These are phyloP conservation scores for Pseudozyma sp. DNA, from an alignment of 1,284 basidiomycete genomes.

Conservation along the genomic window DNA sequence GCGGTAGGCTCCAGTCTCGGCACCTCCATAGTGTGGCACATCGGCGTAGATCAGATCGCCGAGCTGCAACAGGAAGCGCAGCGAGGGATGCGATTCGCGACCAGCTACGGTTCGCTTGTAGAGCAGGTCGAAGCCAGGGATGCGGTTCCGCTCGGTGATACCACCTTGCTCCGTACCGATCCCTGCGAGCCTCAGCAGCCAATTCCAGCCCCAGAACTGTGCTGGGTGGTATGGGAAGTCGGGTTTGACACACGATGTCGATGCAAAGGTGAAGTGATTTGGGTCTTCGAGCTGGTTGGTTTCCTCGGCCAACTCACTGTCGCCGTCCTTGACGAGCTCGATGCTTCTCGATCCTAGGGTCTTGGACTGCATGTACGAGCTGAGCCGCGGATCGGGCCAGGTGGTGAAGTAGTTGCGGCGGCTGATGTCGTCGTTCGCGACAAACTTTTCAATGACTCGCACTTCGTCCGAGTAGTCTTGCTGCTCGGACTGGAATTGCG, in stretches of 20 bases:
- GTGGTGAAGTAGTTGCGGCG: constrained; percentile 71
- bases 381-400: constrained; percentile 71
- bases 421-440: constrained; percentile 39
- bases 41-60: constrained; percentile 80
- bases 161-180: constrained; percentile 58
- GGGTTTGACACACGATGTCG: constrained; percentile 67
- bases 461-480: constrained; percentile 45
- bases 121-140: constrained; percentile 78
- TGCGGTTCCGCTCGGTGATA: constrained; percentile 69
- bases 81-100: constrained; percentile 52
- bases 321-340: constrained; percentile 4
- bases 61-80: constrained; percentile 69
- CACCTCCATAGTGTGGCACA: constrained; percentile 72
- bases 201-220: constrained; percentile 67
- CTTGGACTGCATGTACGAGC: constrained; percentile 54
- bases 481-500: constrained; percentile 51
- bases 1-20: constrained; percentile 53
- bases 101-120: constrained; percentile 66
- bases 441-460: constrained; percentile 48
- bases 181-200: constrained; percentile 53
- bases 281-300: constrained; percentile 63
- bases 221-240: constrained; percentile 67
- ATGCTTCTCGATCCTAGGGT: constrained; percentile 25
- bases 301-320: constrained; percentile 18
- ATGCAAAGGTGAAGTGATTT: constrained; percentile 65